phyloP scores from a whole-genome alignment of 1,284 basidiomycete genomes.

The Phlebopus sp. region DNA sequence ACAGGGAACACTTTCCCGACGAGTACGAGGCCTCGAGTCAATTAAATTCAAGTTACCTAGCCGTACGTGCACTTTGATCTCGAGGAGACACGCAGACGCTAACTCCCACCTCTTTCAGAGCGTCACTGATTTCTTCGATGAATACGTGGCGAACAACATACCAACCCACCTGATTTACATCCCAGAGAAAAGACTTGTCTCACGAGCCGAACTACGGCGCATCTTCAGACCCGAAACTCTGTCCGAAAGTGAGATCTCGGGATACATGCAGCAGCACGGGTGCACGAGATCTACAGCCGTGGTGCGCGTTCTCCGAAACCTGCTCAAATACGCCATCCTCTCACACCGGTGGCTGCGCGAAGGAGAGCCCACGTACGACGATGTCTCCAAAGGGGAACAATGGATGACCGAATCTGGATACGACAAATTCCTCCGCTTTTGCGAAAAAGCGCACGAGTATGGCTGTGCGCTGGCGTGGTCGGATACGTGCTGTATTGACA shows the following conservation, averaged over 20 bases:
- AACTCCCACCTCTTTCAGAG: background rate
- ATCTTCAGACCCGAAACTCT: background rate
- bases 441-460: background rate
- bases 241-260: background rate
- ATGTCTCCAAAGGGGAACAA: background rate
- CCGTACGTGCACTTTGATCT: background rate
- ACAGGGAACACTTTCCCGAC: background rate
- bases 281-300: background rate
- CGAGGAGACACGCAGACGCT: no score
- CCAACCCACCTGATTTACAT: slow-evolving; percentile 1
- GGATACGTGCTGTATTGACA: slow-evolving; percentile 5
- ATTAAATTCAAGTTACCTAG: background rate
- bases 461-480: background rate
- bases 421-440: background rate
- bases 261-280: background rate
- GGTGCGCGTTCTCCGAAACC: background rate
- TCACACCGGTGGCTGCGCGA: slow-evolving; percentile 1
- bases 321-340: slow-evolving; percentile 3
- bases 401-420: background rate
- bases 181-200: background rate
- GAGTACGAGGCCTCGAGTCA: background rate
- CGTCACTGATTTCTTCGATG: background rate
- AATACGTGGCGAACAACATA: background rate
- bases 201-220: background rate
- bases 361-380: background rate